phyloP scores from a whole-genome alignment of 331 rosid genomes.

The Cydonia oblonga region DNA sequence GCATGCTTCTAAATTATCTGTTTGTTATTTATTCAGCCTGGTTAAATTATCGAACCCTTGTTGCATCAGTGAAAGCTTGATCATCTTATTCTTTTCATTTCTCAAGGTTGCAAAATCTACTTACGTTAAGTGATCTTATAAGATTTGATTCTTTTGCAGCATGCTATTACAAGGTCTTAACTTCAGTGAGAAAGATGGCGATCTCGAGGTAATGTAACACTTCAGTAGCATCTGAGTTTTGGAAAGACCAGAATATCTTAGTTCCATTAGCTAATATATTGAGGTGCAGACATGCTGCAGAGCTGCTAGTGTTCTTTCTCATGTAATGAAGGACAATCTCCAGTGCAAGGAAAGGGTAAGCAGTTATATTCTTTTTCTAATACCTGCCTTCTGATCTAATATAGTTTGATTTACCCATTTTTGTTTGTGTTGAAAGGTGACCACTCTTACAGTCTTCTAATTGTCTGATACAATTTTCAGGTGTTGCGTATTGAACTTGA shows the following conservation, averaged over 20 bases:
- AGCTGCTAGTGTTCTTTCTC: constrained; percentile 91
- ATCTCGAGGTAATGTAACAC: constrained; percentile 63
- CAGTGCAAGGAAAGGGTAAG: constrained; percentile 93
- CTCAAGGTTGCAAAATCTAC: not conserved
- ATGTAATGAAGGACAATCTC: constrained; percentile 67
- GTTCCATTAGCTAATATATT: constrained; percentile 13
- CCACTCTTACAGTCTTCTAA: not conserved
- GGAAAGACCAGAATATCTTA: not conserved
- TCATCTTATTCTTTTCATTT: not conserved
- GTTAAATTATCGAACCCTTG: not conserved
- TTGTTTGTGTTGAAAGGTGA: not conserved
- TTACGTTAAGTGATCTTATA: constrained; percentile 13
- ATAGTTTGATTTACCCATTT: not conserved
- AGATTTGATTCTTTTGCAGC: constrained; percentile 41
- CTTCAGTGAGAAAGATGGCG: constrained; percentile 69
- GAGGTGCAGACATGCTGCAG: constrained; percentile 72
- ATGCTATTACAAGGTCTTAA: constrained; percentile 79
- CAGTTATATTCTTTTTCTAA: not conserved
- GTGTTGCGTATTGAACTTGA: constrained; percentile 69
- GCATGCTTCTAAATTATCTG: not conserved
- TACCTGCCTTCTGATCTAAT: not conserved
- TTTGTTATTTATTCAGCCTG: not conserved
- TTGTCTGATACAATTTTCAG: constrained; percentile 34
- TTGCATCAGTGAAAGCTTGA: constrained; percentile 1
- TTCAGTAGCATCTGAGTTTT: not conserved